Percentiles rank a stretch among this genome's conserved stretches.
phyloP scores from a whole-genome alignment of 139 green algal species.

The Tetradesmus obliquus region DNA sequence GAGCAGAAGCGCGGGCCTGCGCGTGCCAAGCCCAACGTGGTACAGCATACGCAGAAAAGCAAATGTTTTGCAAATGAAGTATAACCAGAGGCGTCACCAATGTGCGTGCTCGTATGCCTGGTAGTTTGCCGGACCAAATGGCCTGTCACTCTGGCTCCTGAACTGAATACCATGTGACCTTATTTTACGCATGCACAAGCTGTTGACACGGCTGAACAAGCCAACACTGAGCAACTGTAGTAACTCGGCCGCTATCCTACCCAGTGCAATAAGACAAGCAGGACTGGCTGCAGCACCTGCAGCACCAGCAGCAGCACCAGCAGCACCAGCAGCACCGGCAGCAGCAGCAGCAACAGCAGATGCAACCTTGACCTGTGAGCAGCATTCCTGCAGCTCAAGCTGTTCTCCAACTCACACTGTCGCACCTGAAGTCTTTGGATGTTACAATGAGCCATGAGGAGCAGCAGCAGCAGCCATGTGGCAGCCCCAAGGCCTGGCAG shows the following conservation, averaged over 20 bases:
- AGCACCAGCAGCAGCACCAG: background rate
- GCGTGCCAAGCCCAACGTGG: background rate
- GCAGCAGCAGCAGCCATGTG: background rate
- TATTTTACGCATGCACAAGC: too few relatives aligned
- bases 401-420: background rate
- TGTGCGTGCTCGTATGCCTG: background rate
- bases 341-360: background rate
- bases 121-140: background rate
- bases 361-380: background rate
- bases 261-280: too few relatives aligned
- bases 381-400: background rate
- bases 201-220: too few relatives aligned
- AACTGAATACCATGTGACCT: too few relatives aligned
- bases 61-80: background rate
- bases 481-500: slow-evolving; percentile 53
- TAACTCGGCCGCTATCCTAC: too few relatives aligned
- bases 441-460: background rate
- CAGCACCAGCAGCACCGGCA: background rate
- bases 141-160: background rate
- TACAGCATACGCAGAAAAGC: background rate
- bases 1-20: background rate
- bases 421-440: background rate
- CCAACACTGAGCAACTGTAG: too few relatives aligned
- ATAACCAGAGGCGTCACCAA: background rate
- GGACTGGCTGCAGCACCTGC: too few relatives aligned